These are phyloP conservation scores for Pleurotus djamor DNA, from an alignment of 768 basidiomycete species.

Conservation along the genomic window DNA sequence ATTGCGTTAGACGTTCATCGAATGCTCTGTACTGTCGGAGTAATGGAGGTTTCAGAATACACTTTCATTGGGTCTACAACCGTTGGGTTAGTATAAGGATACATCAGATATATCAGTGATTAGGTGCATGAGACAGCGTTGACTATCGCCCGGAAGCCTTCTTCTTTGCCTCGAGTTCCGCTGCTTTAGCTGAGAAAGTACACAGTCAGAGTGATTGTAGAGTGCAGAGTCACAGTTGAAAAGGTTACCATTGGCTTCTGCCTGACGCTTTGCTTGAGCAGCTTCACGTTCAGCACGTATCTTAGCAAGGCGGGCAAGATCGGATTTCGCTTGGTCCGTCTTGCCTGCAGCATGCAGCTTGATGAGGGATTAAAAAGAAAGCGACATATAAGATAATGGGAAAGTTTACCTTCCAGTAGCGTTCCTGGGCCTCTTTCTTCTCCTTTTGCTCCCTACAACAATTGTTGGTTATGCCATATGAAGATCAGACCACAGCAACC, in stretches of 20 bases:
- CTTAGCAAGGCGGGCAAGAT: slow-evolving; percentile 83
- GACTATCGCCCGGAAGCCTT: slow-evolving; percentile 29
- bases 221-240: background rate
- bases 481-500: slow-evolving; percentile 6
- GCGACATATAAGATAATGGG: too few relatives aligned
- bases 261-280: slow-evolving; percentile 84
- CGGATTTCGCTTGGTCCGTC: slow-evolving; percentile 87
- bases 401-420: slow-evolving; percentile 78
- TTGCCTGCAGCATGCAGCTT: slow-evolving; percentile 79
- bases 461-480: background rate
- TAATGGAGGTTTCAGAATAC: background rate
- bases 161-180: slow-evolving; percentile 63
- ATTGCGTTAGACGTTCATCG: background rate
- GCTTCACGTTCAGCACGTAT: slow-evolving; percentile 87
- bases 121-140: slow-evolving; percentile 17
- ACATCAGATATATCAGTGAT: background rate
- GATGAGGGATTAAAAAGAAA: slow-evolving; percentile 6
- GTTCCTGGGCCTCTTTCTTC: slow-evolving; percentile 85
- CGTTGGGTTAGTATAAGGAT: background rate
- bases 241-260: slow-evolving; percentile 77
- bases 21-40: too few relatives aligned
- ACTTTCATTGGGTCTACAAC: background rate
- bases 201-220: background rate
- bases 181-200: slow-evolving; percentile 50
- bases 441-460: slow-evolving; percentile 80